Evolutionary conservation across 352 stramenopile genomes (phyloP).

Genomic region (Phytopythium sindhum): DNA sequence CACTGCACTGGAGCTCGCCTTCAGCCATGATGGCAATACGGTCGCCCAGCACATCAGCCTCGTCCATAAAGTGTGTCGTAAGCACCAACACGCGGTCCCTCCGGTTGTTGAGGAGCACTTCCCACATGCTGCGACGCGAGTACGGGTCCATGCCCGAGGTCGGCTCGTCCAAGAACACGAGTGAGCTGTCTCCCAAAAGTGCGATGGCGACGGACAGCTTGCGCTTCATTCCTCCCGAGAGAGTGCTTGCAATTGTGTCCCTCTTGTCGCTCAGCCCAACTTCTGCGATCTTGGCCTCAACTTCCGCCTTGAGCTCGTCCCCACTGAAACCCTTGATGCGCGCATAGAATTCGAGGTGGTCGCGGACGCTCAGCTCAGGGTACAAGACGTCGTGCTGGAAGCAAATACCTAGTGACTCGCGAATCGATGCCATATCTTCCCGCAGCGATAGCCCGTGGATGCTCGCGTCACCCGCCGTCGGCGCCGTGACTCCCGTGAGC

Average conservation of each 20-base stretch:
- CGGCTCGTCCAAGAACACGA: conserved; percentile 90
- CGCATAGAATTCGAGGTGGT: conserved; percentile 72
- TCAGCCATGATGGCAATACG: conserved; percentile 83
- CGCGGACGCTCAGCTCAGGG: conserved; percentile 65
- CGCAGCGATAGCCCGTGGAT: conserved; percentile 72
- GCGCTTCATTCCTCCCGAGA: conserved; percentile 90
- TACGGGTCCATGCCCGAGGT: conserved; percentile 96
- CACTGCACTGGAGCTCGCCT: conserved; percentile 54
- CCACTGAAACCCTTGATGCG: conserved; percentile 54
- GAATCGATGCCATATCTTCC: conserved; percentile 73
- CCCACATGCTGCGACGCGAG: conserved; percentile 88
- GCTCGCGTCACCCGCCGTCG: conserved; percentile 49
- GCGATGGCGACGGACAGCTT: conserved; percentile 90
- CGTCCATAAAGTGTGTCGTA: conserved; percentile 95
- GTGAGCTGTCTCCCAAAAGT: conserved; percentile 78
- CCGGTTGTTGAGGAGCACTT: conserved; percentile 57
- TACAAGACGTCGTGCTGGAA: conserved; percentile 85
- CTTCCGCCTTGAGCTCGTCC: conserved; percentile 26
- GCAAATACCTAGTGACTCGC: conserved; percentile 68
- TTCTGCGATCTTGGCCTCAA: conserved; percentile 37
- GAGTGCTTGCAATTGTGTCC: conserved; percentile 33
- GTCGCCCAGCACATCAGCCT: conserved; percentile 84
- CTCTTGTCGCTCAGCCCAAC: conserved; percentile 64
- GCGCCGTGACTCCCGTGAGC: conserved; percentile 82
- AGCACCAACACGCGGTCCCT: conserved; percentile 71